Evolutionary conservation across 1,284 basidiomycete species (phyloP), one percentile per base, ranked within the genome.

Genomic region (Cryptococcus sp.): DNA sequence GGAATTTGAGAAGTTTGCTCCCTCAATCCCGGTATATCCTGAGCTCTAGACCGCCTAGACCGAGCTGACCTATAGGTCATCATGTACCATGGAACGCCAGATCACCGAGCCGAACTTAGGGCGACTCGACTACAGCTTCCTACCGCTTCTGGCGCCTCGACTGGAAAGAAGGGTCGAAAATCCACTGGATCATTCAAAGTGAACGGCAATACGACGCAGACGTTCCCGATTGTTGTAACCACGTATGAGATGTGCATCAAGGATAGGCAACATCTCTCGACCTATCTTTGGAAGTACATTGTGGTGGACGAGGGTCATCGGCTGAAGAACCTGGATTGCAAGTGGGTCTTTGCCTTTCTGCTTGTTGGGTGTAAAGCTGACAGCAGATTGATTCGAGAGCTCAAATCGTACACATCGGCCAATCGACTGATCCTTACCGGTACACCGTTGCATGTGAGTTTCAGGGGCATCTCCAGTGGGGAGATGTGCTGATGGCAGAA

Each of bases 251-350:
- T 97, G 63, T 81, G 92, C 58, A 94, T 97, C 59, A 83, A 80
- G 54, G 91, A 95, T 65, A 79, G 83, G 11, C 72, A 76, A 28
- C 78, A 81, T 60, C 76, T 94, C 28, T 74, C 79, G 4, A 78
- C 79, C 44, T 84, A 85, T 64, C 75, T 82, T 46, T 94, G 89
- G 88, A 90, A 89, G 45, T 94, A 90, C 63, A 88, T 97, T 58
- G 87, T 97, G 45, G 92, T 97, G 0, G 93, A 97, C 67, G 93
- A 97, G 71, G 91, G 92, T 0, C 93, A 97, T 69, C 78, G 93
- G 22, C 71, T 97, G 60, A 97, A 97, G 76, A 97, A 97, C 62
- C 77, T 93, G 53, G 82, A 97, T 64, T 91, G 87, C 71, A 84
- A 82, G 73, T 74, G 53, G 59, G 72, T 62, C 3, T 10, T 11